Evolutionary conservation across 805 yeast genomes (phyloP).

Genomic region (Myxozyma udenii): DNA sequence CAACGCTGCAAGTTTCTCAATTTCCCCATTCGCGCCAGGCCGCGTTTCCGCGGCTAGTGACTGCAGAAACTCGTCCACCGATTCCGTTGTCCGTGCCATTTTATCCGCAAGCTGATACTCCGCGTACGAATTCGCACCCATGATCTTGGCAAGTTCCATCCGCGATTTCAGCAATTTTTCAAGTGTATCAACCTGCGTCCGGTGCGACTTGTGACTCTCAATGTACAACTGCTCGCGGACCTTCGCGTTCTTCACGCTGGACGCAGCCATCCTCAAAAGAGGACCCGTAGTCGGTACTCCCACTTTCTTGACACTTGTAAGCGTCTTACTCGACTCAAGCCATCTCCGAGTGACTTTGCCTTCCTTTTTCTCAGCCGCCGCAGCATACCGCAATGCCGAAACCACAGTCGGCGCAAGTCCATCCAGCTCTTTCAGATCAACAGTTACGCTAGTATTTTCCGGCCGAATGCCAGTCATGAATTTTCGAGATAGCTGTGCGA

Average conservation of each 20-base stretch:
- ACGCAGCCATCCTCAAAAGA: constrained; percentile 61
- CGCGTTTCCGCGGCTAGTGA: constrained; percentile 53
- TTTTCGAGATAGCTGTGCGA: constrained; percentile 76
- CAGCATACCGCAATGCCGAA: constrained; percentile 8
- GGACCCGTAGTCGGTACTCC: constrained; percentile 51
- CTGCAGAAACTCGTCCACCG: constrained; percentile 66
- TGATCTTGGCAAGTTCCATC: constrained; percentile 64
- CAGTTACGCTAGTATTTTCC: constrained; percentile 32
- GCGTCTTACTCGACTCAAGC: constrained; percentile 3
- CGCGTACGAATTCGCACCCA: constrained; percentile 68
- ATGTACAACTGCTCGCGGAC: constrained; percentile 72
- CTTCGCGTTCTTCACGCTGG: constrained; percentile 53
- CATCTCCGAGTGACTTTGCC: background rate
- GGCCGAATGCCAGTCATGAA: constrained; percentile 54
- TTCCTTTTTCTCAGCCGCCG: constrained; percentile 13
- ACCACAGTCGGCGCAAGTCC: constrained; percentile 32
- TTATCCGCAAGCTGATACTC: constrained; percentile 83
- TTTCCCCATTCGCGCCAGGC: constrained; percentile 58
- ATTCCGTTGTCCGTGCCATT: constrained; percentile 79
- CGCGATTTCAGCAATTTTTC: constrained; percentile 61
- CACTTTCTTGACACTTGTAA: constrained; percentile 41
- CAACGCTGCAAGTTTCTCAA: constrained; percentile 42
- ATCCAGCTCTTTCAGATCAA: constrained; percentile 36
- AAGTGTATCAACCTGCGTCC: constrained; percentile 58
- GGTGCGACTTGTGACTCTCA: constrained; percentile 62